Base-by-base conservation (phyloP, 1,284 basidiomycete genomes). In the Cutaneotrichosporon sp. region DNA sequence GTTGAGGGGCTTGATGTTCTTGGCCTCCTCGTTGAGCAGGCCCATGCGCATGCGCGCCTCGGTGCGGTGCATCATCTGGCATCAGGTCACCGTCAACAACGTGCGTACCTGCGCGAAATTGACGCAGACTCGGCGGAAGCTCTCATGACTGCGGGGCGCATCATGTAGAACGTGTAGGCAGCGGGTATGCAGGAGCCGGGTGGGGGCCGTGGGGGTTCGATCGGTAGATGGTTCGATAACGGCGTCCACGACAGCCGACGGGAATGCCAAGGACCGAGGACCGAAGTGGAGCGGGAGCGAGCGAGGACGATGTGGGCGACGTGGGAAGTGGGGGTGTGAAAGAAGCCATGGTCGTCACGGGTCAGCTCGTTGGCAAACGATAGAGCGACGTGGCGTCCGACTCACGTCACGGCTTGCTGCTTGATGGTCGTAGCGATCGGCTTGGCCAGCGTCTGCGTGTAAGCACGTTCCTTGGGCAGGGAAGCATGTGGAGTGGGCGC, bases 1-100 rank as follows among this genome's bases (percentile, higher is more conserved):
- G 4, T 91, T 92, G 33, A 94, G 81, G 3, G 92, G 92, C 27
- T 90, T 87, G 56, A 93, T 84, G 69, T 88, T 84, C 58, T 86
- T 87, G 1, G 88, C 85, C 47, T 88, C 86, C 72, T 91, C 89
- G 22, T 91, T 91, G 58, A 93, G 83, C 43, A 94, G 84, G 68
- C 88, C 87, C 25, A 89, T 90, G 34, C 92, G 85, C 67, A 93
- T 82, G 63, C 85, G 83, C 10, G 89, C 83, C 79, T 95, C 92
- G 18, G 86, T 83, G 47, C 88, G 85, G 78, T 94, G 89, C 85
- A 92, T 87, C 62, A 82, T 59, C 79, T 80, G 51, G 22, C 8
- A 47, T 59, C 38, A 57, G 60, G 20, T 2, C n/a, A 4, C 9
- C 5, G 34, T 20, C 16, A 11, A 11, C 24, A 22, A 36, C 11